Percentiles rank a stretch among this genome's conserved stretches.
Conservation (phyloP, 768 basidiomycete species). For the Suillus americanus region DNA sequence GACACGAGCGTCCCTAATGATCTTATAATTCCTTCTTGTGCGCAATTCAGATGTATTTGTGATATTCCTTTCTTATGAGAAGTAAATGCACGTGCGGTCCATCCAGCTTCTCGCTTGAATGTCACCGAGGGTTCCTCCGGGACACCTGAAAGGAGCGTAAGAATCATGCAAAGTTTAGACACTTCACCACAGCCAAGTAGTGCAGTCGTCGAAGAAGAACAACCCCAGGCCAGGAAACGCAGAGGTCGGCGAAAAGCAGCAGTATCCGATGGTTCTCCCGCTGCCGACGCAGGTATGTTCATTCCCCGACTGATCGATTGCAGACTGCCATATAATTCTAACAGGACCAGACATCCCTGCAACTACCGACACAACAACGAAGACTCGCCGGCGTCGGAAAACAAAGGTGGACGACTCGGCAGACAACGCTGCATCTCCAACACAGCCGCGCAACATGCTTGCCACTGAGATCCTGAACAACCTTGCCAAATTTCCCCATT, state of each 20-base stretch:
- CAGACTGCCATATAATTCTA: neutral
- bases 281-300: neutral
- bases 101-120: neutral
- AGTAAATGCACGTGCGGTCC: neutral
- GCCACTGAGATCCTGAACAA: slow-evolving; percentile 73
- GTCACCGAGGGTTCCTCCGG: neutral
- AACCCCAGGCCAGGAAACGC: neutral
- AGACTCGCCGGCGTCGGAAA: neutral
- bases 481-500: slow-evolving; percentile 77
- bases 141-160: neutral
- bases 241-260: neutral
- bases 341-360: neutral
- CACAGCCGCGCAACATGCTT: slow-evolving; percentile 47
- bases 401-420: neutral
- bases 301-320: neutral
- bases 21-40: slow-evolving; percentile 1
- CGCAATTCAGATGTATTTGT: slow-evolving; percentile 3
- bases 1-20: neutral
- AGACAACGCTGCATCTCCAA: slow-evolving; percentile 8
- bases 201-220: neutral
- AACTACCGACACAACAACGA: neutral
- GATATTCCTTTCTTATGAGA: neutral
- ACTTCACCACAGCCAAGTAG: neutral
- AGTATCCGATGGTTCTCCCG: neutral
- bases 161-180: neutral